These are phyloP conservation scores for Platanthera zijinensis DNA, from an alignment of 106 monocot species.

Conservation along the genomic window DNA sequence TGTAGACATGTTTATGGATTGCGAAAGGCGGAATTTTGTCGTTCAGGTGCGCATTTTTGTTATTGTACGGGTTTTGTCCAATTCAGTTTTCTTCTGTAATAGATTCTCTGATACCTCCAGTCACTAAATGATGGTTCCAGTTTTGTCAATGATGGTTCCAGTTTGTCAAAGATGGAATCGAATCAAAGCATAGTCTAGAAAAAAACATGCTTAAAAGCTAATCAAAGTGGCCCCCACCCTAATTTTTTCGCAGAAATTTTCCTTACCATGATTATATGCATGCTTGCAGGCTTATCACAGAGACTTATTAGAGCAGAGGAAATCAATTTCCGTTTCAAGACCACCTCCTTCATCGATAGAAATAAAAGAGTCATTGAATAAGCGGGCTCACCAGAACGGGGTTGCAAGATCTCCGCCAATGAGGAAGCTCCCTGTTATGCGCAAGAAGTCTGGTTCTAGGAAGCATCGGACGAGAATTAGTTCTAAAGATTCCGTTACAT, in stretches of 20 bases:
- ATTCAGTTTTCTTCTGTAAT: neutral
- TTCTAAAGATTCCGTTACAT: neutral
- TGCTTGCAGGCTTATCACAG: conserved; percentile 9
- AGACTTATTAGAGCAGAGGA: conserved; percentile 10
- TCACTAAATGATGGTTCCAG: too few species aligned
- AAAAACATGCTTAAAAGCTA: neutral
- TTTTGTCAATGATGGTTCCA: too few species aligned
- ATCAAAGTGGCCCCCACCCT: neutral
- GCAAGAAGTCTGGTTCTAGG: conserved; percentile 3
- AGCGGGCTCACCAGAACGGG: neutral
- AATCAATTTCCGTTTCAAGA: neutral
- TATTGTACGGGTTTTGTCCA: neutral
- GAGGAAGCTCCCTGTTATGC: conserved; percentile 2
- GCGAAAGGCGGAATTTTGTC: conserved; percentile 94
- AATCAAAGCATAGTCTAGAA: neutral
- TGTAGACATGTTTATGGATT: conserved; percentile 80
- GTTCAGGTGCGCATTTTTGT: conserved; percentile 51
- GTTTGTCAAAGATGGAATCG: neutral
- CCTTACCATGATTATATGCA: neutral
- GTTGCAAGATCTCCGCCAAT: neutral
- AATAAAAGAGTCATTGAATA: neutral
- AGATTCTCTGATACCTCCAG: too few species aligned
- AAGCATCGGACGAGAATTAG: neutral
- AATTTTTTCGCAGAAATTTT: neutral
- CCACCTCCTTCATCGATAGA: neutral